Evolutionary conservation across 2,329 filamentous ascomycete species (phyloP).

Genomic region (Leptographium radiaticola): DNA sequence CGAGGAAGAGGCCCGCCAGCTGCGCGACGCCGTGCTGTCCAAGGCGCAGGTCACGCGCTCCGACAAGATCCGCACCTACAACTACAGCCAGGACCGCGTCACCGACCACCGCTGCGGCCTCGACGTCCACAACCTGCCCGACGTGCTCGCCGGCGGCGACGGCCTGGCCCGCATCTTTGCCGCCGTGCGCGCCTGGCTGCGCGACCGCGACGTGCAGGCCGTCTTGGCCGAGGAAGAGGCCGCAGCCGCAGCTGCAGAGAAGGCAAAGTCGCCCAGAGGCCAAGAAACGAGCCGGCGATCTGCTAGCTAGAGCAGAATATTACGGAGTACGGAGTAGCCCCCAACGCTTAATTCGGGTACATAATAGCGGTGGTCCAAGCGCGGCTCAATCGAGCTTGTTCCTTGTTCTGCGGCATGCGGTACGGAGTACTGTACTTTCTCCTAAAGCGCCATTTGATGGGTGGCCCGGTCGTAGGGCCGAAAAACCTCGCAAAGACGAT

Average conservation of each 20-base stretch:
- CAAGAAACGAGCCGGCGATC: no score
- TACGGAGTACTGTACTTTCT: no score
- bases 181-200: slow-evolving; percentile 64
- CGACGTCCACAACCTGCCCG: slow-evolving; percentile 67
- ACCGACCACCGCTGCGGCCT: slow-evolving; percentile 77
- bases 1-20: slow-evolving; percentile 62
- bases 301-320: no score
- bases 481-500: no score
- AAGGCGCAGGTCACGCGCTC: slow-evolving; percentile 74
- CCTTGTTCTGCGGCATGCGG: no score
- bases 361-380: no score
- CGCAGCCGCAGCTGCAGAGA: slow-evolving; percentile 9
- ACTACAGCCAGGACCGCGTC: slow-evolving; percentile 61
- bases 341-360: no score
- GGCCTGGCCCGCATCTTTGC: slow-evolving; percentile 64
- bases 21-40: slow-evolving; percentile 69
- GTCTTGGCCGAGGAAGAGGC: slow-evolving; percentile 53
- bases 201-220: slow-evolving; percentile 59
- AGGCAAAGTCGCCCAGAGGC: not conserved
- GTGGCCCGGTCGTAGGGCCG: no score
- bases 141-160: slow-evolving; percentile 63
- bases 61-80: slow-evolving; percentile 92
- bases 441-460: no score
- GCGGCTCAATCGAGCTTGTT: no score
- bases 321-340: no score